A percentile compares a stretch with the other conserved stretches of the same genome.
Conservation (phyloP, 208 protist genomes). For the Leishmania arabica region DNA sequence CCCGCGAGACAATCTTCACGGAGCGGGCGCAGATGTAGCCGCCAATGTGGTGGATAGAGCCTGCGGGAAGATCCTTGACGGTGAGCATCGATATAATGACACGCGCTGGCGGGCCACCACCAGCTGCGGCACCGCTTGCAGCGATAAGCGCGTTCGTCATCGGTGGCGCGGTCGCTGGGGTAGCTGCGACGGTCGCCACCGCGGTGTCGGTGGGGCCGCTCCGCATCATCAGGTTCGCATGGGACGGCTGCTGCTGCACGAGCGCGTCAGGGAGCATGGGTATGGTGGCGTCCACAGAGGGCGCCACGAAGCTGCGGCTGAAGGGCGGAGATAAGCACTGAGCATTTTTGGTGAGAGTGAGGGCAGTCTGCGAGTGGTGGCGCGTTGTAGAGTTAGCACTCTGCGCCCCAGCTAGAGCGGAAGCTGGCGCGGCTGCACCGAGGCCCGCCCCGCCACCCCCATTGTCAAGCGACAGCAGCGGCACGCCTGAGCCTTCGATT, state of each 20-base stretch:
- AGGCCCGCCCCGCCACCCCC: not conserved
- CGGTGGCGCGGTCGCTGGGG: not conserved
- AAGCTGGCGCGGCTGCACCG: not conserved
- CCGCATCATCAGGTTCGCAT: conserved; percentile 5
- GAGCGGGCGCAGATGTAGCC: conserved; percentile 88
- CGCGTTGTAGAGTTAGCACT: not conserved
- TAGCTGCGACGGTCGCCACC: not conserved
- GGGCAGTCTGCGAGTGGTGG: not conserved
- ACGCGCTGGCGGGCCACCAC: conserved; percentile 18
- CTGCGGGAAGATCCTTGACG: conserved; percentile 81
- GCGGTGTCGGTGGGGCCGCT: conserved; percentile 2
- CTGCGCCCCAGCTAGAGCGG: not conserved
- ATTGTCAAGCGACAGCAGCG: not conserved
- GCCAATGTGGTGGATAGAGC: conserved; percentile 80
- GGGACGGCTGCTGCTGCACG: not conserved
- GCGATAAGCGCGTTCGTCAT: not conserved
- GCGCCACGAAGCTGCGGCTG: not conserved
- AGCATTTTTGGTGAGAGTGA: not conserved
- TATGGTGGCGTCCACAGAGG: conserved; percentile 1
- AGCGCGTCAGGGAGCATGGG: not conserved
- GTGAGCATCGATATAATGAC: conserved; percentile 80
- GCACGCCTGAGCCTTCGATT: not conserved
- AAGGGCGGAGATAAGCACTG: not conserved
- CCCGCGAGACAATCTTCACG: conserved; percentile 87
- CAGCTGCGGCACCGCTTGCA: conserved; percentile 7